Evolutionary conservation across 169 alveolate species (phyloP), one percentile per base, ranked within the genome.

Genomic region (Babesia sp.): DNA sequence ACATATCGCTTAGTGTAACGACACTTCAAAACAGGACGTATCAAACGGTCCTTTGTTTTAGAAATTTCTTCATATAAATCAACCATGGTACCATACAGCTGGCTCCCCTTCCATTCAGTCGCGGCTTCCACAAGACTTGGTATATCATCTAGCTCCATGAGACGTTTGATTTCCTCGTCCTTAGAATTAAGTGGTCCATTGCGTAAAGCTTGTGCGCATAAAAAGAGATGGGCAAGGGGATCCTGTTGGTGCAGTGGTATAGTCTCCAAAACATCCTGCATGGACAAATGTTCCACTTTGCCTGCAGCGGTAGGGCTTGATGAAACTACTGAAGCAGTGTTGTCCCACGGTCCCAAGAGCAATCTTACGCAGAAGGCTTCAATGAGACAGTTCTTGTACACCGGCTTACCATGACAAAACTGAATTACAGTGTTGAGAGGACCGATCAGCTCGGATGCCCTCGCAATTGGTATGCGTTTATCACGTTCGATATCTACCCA

Each of bases 341-440:
- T 50, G 16, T 14, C 48, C 11, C 8, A 31, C 7, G 37, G 20
- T 3, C 20, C 56, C 41, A 60, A 20, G 26, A 46, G 74, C 33
- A 33, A 28, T 33, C 8, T 48, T 45, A 64, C 34, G 22, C 9
- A 45, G 26, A 64, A 11, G 6, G 74, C 74, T 26, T 64, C 74
- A 36, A 64, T 29, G 42, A 64, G 51, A 11, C 54, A 46, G 20
- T 24, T 46, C 39, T 50, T 64, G 51, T 64, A 64, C 7, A 64
- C 74, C 22, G 74, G 59, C 34, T 64, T 64, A 39, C 55, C 74
- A 1, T 64, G 61, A 48, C 60, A 45, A 24, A 64, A 64, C 57
- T 46, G 50, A 12, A 44, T 46, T 16, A 64, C 1, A 37, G 36
- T 3, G 16, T 12, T 46, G 53, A 37, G 7, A 7, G 54, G 20